phyloP scores from a whole-genome alignment of 495 filamentous ascomycete species.

The Clohesyomyces aquaticus region DNA sequence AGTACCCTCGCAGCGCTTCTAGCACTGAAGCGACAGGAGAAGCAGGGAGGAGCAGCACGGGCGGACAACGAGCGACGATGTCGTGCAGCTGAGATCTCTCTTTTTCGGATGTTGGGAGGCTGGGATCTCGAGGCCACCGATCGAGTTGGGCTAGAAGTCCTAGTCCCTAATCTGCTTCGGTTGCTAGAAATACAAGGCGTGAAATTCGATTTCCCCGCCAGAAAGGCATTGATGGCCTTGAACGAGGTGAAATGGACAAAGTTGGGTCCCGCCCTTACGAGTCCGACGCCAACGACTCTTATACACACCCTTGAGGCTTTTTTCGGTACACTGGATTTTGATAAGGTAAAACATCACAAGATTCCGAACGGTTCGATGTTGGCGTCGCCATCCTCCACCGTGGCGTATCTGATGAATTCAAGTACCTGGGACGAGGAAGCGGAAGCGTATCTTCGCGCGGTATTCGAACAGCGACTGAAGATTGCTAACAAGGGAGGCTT shows the following conservation, averaged over 20 bases:
- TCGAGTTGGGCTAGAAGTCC: slow-evolving; percentile 30
- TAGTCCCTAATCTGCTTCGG: slow-evolving; percentile 30
- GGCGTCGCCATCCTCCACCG: slow-evolving; percentile 56
- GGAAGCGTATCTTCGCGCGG: slow-evolving; percentile 30
- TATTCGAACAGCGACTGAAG: slow-evolving; percentile 11
- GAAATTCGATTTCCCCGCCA: slow-evolving; percentile 28
- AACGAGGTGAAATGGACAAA: slow-evolving; percentile 26
- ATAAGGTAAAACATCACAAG: slow-evolving; percentile 52
- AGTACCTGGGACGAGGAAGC: slow-evolving; percentile 49
- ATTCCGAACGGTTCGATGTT: slow-evolving; percentile 51
- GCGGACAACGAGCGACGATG: slow-evolving; percentile 21
- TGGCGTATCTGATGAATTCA: slow-evolving; percentile 52
- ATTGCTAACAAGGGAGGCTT: slow-evolving; percentile 24
- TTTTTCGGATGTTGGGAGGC: slow-evolving; percentile 15
- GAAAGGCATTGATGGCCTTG: slow-evolving; percentile 31
- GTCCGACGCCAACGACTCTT: slow-evolving; percentile 40
- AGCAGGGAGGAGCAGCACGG: not conserved
- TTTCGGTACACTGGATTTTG: slow-evolving; percentile 52
- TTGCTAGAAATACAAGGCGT: slow-evolving; percentile 29
- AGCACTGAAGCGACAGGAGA: slow-evolving; percentile 26
- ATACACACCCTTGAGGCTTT: slow-evolving; percentile 57
- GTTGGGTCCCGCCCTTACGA: slow-evolving; percentile 42
- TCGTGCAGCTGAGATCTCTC: slow-evolving; percentile 19
- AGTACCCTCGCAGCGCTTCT: slow-evolving; percentile 35
- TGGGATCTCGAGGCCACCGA: slow-evolving; percentile 30